phyloP scores from a whole-genome alignment of 176 grass and related monocot species.

The Leersia perrieri region DNA sequence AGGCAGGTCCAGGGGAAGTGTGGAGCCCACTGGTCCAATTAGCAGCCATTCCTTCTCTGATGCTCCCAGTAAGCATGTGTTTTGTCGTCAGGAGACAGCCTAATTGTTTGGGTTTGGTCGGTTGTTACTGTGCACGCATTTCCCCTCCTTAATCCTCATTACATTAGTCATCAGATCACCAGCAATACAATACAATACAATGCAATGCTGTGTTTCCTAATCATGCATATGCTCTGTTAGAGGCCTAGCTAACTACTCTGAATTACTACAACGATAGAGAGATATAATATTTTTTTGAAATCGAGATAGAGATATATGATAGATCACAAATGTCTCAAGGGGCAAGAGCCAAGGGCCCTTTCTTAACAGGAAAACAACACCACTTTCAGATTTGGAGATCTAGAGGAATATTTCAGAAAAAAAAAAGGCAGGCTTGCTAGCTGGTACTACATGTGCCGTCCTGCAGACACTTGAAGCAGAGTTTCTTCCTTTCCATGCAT shows the following conservation, averaged over 20 bases:
- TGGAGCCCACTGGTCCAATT: background rate
- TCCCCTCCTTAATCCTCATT: background rate
- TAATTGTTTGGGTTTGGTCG: constrained; percentile 14
- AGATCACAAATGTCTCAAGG: background rate
- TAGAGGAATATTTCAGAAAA: constrained; percentile 17
- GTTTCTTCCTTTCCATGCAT: background rate
- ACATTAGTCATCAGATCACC: background rate
- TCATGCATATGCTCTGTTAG: background rate
- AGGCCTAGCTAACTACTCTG: background rate
- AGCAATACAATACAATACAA: background rate
- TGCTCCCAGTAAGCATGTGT: constrained; percentile 5
- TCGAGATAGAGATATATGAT: background rate
- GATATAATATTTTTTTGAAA: too few species aligned
- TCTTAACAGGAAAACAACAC: constrained; percentile 14
- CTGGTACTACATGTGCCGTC: constrained; percentile 1
- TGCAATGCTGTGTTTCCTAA: background rate
- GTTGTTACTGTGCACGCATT: background rate
- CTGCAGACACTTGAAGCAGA: background rate
- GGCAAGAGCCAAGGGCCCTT: background rate
- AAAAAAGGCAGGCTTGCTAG: background rate
- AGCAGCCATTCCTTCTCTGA: background rate
- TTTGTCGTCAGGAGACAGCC: constrained; percentile 8
- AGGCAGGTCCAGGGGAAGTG: background rate
- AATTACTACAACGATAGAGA: background rate
- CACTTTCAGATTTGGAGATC: constrained; percentile 12